phyloP scores from a whole-genome alignment of 208 protist species.

The Acanthamoeba royreba region DNA sequence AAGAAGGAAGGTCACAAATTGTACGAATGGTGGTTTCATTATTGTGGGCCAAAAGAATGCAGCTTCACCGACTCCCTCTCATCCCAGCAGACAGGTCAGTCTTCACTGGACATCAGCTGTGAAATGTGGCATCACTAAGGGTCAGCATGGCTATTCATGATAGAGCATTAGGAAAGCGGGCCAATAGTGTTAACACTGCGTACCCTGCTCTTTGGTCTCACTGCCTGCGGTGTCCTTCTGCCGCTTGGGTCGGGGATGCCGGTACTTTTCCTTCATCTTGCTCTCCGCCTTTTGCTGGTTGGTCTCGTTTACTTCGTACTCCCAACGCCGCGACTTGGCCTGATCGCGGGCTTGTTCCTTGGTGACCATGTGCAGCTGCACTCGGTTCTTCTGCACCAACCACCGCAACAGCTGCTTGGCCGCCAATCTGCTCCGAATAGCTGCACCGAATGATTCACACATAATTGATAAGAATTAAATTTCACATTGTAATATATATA shows the following conservation, averaged over 20 bases:
- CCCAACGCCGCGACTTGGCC: background rate
- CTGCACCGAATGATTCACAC: no score
- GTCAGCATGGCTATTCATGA: no score
- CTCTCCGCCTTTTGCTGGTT: background rate
- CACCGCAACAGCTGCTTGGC: background rate
- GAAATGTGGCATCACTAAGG: no score
- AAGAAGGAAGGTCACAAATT: no score
- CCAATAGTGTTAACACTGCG: background rate
- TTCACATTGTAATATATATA: no score
- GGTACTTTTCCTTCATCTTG: background rate
- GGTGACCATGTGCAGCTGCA: background rate
- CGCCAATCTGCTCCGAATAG: background rate
- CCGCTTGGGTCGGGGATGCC: background rate
- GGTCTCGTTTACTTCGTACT: conserved; percentile 1
- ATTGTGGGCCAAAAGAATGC: no score
- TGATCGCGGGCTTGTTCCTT: background rate
- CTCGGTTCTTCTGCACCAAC: background rate
- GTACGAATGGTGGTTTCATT: no score
- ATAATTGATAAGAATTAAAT: no score
- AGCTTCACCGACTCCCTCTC: no score
- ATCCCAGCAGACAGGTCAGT: no score
- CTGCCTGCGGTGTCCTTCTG: background rate
- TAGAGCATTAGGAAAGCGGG: no score
- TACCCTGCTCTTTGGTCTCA: background rate
- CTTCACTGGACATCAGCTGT: no score